These are phyloP conservation scores for Saccharomycopsis schoenii DNA, from an alignment of 805 yeast genomes.

Conservation along the genomic window DNA sequence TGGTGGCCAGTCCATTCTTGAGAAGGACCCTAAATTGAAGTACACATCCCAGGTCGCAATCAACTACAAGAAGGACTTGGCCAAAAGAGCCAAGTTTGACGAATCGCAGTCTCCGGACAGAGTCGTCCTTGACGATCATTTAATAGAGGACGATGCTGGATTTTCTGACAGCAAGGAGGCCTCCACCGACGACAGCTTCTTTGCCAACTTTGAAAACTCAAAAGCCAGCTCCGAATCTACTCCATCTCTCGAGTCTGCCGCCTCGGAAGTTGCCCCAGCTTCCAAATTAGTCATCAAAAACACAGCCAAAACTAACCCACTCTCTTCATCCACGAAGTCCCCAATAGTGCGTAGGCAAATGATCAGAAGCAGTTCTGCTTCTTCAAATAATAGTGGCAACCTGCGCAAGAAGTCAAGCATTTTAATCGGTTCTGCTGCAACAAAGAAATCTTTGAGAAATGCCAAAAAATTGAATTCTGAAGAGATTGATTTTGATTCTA, in stretches of 20 bases:
- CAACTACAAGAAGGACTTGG: conserved; percentile 71
- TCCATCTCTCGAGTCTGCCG: conserved; percentile 10
- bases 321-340: neutral
- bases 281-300: neutral
- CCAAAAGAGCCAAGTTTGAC: conserved; percentile 57
- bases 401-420: conserved; percentile 33
- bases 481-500: conserved; percentile 52
- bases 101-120: conserved; percentile 61
- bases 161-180: conserved; percentile 25
- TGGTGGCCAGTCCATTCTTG: conserved; percentile 69
- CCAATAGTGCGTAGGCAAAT: conserved; percentile 17
- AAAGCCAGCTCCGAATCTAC: conserved; percentile 36
- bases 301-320: neutral
- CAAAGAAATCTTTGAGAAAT: conserved; percentile 45
- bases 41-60: conserved; percentile 75
- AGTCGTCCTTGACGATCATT: conserved; percentile 51
- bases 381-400: neutral
- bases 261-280: conserved; percentile 9
- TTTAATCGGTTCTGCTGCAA: conserved; percentile 36
- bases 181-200: conserved; percentile 63
- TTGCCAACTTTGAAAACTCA: conserved; percentile 88
- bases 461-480: conserved; percentile 45
- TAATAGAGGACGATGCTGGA: conserved; percentile 22
- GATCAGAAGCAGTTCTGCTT: conserved; percentile 19
- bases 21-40: conserved; percentile 59